Evolutionary conservation across 2,329 filamentous ascomycete species (phyloP).

Genomic region (Verticillium tricorpus): DNA sequence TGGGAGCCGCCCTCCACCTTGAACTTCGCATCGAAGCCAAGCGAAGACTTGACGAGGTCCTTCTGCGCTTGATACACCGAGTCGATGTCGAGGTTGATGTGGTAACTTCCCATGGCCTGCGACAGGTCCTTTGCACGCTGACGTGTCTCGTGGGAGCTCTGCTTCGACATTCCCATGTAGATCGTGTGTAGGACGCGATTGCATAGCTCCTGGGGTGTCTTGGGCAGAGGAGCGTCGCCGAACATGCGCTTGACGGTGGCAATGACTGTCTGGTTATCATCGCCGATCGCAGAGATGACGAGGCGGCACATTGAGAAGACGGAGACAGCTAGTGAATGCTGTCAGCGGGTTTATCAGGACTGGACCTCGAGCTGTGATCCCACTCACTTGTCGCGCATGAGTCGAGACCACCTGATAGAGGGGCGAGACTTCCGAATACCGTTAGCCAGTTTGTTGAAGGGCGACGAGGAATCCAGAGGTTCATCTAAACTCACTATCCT

Average conservation of each 20-base stretch:
- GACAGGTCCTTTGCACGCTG: slow-evolving; percentile 58
- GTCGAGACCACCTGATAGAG: slow-evolving; percentile 53
- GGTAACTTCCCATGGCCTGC: slow-evolving; percentile 63
- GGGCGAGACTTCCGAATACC: slow-evolving; percentile 24
- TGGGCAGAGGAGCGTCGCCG: slow-evolving; percentile 34
- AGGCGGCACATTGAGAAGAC: slow-evolving; percentile 49
- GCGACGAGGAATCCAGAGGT: neutral
- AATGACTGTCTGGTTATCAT: slow-evolving; percentile 32
- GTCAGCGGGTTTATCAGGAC: slow-evolving; percentile 22
- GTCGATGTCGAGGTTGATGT: slow-evolving; percentile 72
- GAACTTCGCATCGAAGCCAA: slow-evolving; percentile 51
- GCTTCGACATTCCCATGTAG: slow-evolving; percentile 69
- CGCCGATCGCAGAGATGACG: slow-evolving; percentile 46
- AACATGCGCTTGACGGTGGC: slow-evolving; percentile 31
- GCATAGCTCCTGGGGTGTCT: slow-evolving; percentile 51
- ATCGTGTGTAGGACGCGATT: slow-evolving; percentile 43
- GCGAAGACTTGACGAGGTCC: slow-evolving; percentile 52
- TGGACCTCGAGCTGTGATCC: slow-evolving; percentile 34
- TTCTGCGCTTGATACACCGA: slow-evolving; percentile 56
- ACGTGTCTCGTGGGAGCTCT: slow-evolving; percentile 62
- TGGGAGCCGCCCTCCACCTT: slow-evolving; percentile 59
- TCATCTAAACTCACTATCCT: slow-evolving; percentile 29
- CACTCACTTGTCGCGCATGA: slow-evolving; percentile 43
- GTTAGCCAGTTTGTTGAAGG: neutral
- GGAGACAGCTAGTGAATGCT: slow-evolving; percentile 19